A percentile compares a stretch with the other conserved stretches of the same genome.
These are phyloP conservation scores for Backusella tarrabulga DNA, from an alignment of 192 early-diverging fungal genomes.

Conservation along the genomic window DNA sequence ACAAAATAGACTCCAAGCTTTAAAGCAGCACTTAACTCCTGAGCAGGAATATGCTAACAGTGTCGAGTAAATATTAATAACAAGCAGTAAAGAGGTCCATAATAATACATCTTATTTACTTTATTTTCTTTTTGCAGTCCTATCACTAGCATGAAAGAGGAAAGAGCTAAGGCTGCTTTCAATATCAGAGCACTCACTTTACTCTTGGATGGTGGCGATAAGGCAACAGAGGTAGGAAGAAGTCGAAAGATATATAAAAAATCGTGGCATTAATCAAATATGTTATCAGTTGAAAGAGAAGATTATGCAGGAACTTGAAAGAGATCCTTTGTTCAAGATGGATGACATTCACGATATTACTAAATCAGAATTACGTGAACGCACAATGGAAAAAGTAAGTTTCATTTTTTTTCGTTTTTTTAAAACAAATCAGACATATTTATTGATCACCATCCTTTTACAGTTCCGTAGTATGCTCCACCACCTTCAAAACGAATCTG, in stretches of 20 bases:
- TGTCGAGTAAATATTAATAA: conserved; percentile 13
- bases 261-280: neutral
- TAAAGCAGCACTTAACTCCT: conserved; percentile 17
- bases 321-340: conserved; percentile 80
- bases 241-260: neutral
- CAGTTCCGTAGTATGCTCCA: conserved; percentile 66
- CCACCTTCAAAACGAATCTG: conserved; percentile 70
- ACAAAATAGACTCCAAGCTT: conserved; percentile 12
- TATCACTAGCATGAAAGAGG: conserved; percentile 55
- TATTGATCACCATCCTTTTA: neutral
- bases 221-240: conserved; percentile 40
- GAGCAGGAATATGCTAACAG: conserved; percentile 13
- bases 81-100: neutral
- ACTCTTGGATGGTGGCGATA: conserved; percentile 78
- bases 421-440: neutral
- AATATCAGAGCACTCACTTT: conserved; percentile 77
- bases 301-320: conserved; percentile 84
- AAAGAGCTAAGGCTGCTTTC: conserved; percentile 76
- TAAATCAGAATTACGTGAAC: conserved; percentile 74
- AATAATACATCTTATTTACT: neutral
- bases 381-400: conserved; percentile 80
- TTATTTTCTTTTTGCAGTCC: conserved; percentile 17
- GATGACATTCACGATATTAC: conserved; percentile 76
- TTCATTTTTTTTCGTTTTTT: neutral
- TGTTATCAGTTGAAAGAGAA: conserved; percentile 60